phyloP scores from a whole-genome alignment of 495 filamentous ascomycete genomes.

The Emericellopsis terricola region DNA sequence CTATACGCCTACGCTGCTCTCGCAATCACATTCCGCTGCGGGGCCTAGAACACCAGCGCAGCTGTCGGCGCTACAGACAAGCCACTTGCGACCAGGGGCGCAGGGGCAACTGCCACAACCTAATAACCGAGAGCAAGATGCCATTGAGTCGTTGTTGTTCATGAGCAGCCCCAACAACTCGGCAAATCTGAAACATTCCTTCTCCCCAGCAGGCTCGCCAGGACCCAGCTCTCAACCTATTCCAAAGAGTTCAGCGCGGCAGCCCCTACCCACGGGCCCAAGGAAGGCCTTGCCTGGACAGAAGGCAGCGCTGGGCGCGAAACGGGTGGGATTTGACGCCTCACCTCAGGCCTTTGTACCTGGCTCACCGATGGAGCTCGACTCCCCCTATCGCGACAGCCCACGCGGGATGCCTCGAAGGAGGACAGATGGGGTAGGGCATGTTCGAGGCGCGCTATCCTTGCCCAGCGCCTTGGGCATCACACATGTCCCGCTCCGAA shows the following conservation, averaged over 20 bases:
- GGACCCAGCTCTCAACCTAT: slow-evolving; percentile 11
- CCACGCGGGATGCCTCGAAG: slow-evolving; percentile 21
- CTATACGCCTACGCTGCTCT: slow-evolving; percentile 13
- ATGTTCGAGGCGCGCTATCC: slow-evolving; percentile 8
- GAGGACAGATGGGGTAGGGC: slow-evolving; percentile 12
- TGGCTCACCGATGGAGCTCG: slow-evolving; percentile 21
- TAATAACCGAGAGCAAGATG: slow-evolving; percentile 76
- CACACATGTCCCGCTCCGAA: slow-evolving; percentile 14
- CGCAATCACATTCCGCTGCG: slow-evolving; percentile 12
- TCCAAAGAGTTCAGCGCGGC: slow-evolving; percentile 4
- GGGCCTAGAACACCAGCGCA: too few species aligned
- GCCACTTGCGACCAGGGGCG: too few species aligned
- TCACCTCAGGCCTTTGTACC: slow-evolving; percentile 9
- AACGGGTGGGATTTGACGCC: slow-evolving; percentile 29
- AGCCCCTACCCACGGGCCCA: slow-evolving; percentile 20
- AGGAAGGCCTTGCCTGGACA: slow-evolving; percentile 24
- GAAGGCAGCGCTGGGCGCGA: slow-evolving; percentile 13
- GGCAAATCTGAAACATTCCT: slow-evolving; percentile 32
- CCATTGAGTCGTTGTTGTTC: slow-evolving; percentile 71
- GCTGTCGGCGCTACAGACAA: too few species aligned
- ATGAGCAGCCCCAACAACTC: slow-evolving; percentile 77
- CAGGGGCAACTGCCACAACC: too few species aligned
- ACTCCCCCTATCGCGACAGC: slow-evolving; percentile 14
- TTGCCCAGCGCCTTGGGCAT: slow-evolving; percentile 22
- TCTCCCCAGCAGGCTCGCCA: slow-evolving; percentile 10